Evolutionary conservation across 768 basidiomycete genomes (phyloP).

Genomic region (Macrolepiota fuliginosa): DNA sequence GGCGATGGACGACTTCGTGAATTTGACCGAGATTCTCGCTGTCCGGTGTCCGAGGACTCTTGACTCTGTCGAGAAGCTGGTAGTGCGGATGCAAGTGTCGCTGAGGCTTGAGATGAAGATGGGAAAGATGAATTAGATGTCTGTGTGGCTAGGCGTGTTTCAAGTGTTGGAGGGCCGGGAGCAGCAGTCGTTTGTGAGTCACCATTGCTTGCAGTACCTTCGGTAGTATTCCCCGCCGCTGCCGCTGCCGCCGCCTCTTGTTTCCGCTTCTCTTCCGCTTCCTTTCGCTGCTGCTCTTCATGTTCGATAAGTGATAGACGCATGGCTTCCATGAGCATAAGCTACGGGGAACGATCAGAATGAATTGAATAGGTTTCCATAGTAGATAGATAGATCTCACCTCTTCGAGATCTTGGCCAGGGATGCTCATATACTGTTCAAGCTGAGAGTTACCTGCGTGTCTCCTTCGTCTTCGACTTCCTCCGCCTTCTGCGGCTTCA

Average conservation of each 20-base stretch:
- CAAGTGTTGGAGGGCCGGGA: conserved; percentile 32
- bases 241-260: conserved; percentile 38
- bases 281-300: conserved; percentile 85
- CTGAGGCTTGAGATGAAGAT: conserved; percentile 25
- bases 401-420: conserved; percentile 91
- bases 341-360: conserved; percentile 36
- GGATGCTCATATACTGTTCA: conserved; percentile 70
- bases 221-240: conserved; percentile 23
- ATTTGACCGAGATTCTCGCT: conserved; percentile 30
- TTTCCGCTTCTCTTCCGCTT: conserved; percentile 67
- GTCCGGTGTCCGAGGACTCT: conserved; percentile 19
- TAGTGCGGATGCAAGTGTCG: conserved; percentile 18
- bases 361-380: neutral
- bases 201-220: conserved; percentile 16
- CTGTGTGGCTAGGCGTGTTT: conserved; percentile 23
- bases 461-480: conserved; percentile 59
- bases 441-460: conserved; percentile 54
- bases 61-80: conserved; percentile 19
- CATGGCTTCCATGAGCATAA: conserved; percentile 99
- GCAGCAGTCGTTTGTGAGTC: conserved; percentile 22
- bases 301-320: conserved; percentile 91
- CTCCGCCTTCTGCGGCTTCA: conserved; percentile 38
- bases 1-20: conserved; percentile 38
- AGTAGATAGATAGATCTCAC: conserved; percentile 38
- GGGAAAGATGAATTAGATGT: conserved; percentile 27